phyloP scores from a whole-genome alignment of 805 yeast genomes.

The Hanseniaspora lindneri region DNA sequence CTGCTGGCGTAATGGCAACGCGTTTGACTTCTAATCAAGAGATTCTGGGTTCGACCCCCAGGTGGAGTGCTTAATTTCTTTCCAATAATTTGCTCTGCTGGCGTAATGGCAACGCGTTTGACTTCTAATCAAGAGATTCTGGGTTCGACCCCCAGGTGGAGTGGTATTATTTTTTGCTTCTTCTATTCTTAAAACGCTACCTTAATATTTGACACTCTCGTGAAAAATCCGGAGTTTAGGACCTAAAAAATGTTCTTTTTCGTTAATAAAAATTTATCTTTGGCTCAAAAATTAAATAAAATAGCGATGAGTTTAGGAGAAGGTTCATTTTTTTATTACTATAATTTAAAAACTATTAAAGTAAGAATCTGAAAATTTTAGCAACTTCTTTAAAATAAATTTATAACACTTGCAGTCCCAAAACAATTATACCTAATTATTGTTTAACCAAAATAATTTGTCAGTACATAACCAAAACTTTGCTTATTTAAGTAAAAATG shows the following conservation, averaged over 20 bases:
- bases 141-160: constrained; percentile 49
- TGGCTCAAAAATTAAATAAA: not conserved
- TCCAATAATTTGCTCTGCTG: constrained; percentile 33
- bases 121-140: constrained; percentile 45
- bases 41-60: constrained; percentile 48
- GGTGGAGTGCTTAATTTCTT: constrained; percentile 21
- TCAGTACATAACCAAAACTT: not conserved
- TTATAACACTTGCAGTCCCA: too few species aligned
- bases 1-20: constrained; percentile 43
- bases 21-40: constrained; percentile 47
- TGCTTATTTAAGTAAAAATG: not conserved
- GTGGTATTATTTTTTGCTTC: constrained; percentile 23
- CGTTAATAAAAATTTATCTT: not conserved
- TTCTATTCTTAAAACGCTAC: not conserved
- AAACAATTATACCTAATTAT: too few species aligned
- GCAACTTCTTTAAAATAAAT: too few species aligned
- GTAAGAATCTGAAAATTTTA: too few species aligned
- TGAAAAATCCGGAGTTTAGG: not conserved
- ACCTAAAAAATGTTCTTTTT: not conserved
- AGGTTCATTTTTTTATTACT: not conserved
- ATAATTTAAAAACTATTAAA: not conserved
- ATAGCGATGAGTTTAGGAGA: not conserved
- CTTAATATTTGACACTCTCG: not conserved
- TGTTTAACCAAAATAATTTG: not conserved
- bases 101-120: constrained; percentile 50